Conservation (phyloP, 2,329 filamentous ascomycete species). For the Nemania sp. region DNA sequence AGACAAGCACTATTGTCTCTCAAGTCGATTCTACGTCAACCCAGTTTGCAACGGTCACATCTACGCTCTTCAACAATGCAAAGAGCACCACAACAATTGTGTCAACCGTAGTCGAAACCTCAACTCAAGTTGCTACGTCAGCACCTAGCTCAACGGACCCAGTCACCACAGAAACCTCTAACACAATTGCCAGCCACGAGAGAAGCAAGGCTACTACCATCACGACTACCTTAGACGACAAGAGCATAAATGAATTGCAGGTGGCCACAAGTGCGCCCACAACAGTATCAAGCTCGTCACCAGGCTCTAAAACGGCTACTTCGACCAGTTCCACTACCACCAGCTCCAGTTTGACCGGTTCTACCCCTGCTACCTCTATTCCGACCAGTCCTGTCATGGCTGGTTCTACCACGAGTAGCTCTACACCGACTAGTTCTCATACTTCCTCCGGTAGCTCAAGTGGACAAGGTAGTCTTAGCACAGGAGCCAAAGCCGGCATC, state of each 20-base stretch:
- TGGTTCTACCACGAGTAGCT: not conserved
- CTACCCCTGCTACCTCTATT: not conserved
- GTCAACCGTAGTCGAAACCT: conserved; percentile 15
- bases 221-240: not conserved
- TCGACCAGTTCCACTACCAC: not conserved
- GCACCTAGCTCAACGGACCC: not conserved
- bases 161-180: not conserved
- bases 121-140: not conserved
- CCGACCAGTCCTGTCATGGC: not conserved
- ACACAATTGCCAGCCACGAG: conserved; percentile 3
- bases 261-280: not conserved
- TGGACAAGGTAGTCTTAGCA: conserved; percentile 8
- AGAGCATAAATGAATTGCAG: not conserved
- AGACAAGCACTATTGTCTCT: conserved; percentile 17
- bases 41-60: conserved; percentile 17
- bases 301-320: not conserved
- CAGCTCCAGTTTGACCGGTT: not conserved
- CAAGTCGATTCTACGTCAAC: conserved; percentile 14
- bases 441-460: not conserved
- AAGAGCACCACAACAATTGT: conserved; percentile 19
- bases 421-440: not conserved
- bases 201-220: not conserved
- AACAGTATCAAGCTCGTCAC: not conserved
- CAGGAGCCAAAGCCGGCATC: conserved; percentile 19
- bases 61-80: conserved; percentile 20